A percentile compares a stretch with the other conserved stretches of the same genome.
phyloP scores from a whole-genome alignment of 306 rosid genomes.

The Acacia melanoxylon region DNA sequence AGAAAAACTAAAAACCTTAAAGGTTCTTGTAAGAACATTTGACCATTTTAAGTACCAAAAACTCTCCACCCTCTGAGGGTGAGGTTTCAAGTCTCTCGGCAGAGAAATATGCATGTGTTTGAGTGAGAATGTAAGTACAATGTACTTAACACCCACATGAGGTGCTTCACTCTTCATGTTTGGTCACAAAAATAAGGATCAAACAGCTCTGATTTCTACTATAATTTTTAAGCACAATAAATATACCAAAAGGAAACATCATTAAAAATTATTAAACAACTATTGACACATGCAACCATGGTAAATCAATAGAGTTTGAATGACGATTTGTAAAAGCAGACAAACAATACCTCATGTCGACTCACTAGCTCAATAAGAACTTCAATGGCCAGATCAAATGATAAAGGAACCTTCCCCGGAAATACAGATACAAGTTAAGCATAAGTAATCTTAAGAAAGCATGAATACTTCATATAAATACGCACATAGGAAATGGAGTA shows the following conservation, averaged over 20 bases:
- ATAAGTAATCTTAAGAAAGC: constrained; percentile 17
- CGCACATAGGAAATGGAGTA: constrained; percentile 33
- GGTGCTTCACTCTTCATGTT: background rate
- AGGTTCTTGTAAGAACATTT: background rate
- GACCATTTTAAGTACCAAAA: constrained; percentile 14
- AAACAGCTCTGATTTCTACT: constrained; percentile 10
- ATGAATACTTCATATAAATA: constrained; percentile 21
- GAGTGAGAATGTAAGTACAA: background rate
- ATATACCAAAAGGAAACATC: constrained; percentile 29
- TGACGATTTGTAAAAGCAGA: constrained; percentile 20
- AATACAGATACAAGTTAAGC: constrained; percentile 29
- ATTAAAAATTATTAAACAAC: constrained; percentile 10
- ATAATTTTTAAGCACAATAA: constrained; percentile 1
- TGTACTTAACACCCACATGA: background rate
- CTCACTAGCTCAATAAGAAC: constrained; percentile 91
- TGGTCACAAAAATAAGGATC: background rate
- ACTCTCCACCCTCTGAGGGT: background rate
- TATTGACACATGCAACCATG: constrained; percentile 19
- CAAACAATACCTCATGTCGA: constrained; percentile 81
- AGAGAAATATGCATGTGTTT: background rate
- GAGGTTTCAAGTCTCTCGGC: background rate
- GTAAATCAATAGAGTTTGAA: constrained; percentile 19
- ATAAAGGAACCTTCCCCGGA: constrained; percentile 59
- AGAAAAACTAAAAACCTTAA: constrained; percentile 11
- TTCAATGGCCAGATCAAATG: constrained; percentile 92